These are phyloP conservation scores for Arthrobotrys musiformis DNA, from an alignment of 2,329 filamentous ascomycete species.

Conservation along the genomic window DNA sequence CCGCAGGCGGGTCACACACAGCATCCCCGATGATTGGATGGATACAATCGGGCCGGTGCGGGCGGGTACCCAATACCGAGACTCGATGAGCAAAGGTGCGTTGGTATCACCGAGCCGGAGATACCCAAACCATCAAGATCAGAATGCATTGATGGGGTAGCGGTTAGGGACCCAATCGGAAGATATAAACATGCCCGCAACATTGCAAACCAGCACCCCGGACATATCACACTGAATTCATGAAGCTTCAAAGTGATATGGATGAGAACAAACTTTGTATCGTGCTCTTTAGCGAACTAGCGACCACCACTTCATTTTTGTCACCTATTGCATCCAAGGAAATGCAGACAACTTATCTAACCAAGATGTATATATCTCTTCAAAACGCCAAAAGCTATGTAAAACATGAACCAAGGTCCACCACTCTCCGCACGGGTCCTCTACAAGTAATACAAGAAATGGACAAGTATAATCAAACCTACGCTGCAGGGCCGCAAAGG, in stretches of 20 bases:
- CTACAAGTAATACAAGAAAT: not conserved
- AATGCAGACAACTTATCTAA: not conserved
- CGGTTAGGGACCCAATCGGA: no score
- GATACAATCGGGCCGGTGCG: not conserved
- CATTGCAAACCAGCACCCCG: no score
- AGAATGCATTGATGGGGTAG: no score
- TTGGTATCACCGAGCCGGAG: no score
- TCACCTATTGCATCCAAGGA: not conserved
- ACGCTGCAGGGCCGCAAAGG: not conserved
- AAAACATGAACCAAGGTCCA: not conserved
- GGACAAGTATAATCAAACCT: not conserved
- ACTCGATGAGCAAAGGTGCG: not conserved
- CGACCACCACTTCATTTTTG: not conserved
- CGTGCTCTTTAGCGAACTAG: not conserved
- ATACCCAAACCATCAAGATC: no score
- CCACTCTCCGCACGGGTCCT: not conserved
- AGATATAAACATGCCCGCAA: no score
- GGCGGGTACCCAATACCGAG: not conserved
- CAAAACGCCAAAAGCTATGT: slow-evolving; percentile 50
- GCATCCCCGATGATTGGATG: not conserved
- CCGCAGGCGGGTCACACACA: not conserved
- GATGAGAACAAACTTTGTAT: no score
- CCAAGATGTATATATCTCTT: slow-evolving; percentile 12
- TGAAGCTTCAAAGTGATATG: no score
- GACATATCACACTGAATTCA: no score